Conservation (phyloP, 306 rosid species). For the Chamaecrista fasciculata region DNA sequence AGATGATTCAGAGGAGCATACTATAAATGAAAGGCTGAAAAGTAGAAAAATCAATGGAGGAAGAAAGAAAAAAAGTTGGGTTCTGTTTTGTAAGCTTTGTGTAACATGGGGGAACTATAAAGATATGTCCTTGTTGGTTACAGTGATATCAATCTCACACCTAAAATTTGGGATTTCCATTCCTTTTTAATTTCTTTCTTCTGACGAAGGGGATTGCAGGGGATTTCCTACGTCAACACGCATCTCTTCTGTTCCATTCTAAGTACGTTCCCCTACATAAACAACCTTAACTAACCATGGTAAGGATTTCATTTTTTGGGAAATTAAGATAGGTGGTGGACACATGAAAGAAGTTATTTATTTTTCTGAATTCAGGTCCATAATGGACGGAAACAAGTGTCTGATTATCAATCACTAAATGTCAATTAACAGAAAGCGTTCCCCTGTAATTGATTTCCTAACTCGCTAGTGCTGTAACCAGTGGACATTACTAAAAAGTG, state of each 20-base stretch:
- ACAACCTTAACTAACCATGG: not conserved
- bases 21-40: slow-evolving; percentile 35
- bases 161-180: not conserved
- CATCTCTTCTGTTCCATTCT: not conserved
- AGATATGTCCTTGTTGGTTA: not conserved
- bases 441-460: not conserved
- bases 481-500: not conserved
- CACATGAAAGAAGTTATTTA: not conserved
- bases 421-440: not conserved
- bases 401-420: not conserved
- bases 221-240: slow-evolving; percentile 13
- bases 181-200: not conserved
- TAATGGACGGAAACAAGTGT: not conserved
- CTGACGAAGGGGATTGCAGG: slow-evolving; percentile 11
- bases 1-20: slow-evolving; percentile 31
- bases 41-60: not conserved
- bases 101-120: not conserved
- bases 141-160: slow-evolving; percentile 3
- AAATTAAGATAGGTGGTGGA: not conserved
- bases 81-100: slow-evolving; percentile 8
- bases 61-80: slow-evolving; percentile 18
- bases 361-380: not conserved
- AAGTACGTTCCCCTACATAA: not conserved
- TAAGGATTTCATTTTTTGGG: not conserved
- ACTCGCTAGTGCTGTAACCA: not conserved